Base-by-base conservation (phyloP, 2,329 filamentous ascomycete genomes). In the Penicillium griseofulvum region DNA sequence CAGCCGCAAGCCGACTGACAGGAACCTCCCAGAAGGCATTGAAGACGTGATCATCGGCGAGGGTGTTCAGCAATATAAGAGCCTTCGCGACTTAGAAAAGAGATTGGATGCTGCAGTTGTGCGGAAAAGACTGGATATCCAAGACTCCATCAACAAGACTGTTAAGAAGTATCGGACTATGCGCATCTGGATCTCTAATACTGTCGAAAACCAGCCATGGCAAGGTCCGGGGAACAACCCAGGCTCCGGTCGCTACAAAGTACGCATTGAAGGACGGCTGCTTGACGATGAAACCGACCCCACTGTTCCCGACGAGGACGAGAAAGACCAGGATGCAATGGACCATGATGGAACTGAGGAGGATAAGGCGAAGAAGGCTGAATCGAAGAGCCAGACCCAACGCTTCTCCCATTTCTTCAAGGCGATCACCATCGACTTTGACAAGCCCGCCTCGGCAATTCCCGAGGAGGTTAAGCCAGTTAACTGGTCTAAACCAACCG, bases 101-200 rank as follows among this genome's bases (percentile, higher is more conserved):
- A 84, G 87, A 51, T 80, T 99, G 53, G 94, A 99, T 78, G 90
- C 93, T 38, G 89, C 90, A 17, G 95, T 97, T 82, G 92, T 94
- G 73, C 87, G 93, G 69, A 99, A 99, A 79, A 84, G 92, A 58
- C 78, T 99, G 58, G 94, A 99, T 70, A 87, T 97, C 59, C 84
- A 90, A 60, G 93, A 97, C 71, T 87, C 86, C 41, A 84, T 90
- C 51, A 89, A 84, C 70, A 85, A 87, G 61, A 87, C 87, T 58
- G 80, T 85, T 57, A 94, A 90, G 83, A 85, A 89, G 63, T 88
- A 87, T 73, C 89, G 88, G 69, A 96, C 91, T 3, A 80, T 99
- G 74, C 88, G 93, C 59, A 84, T 99, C 60, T 97, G 91, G 91
- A 87, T 99, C 67, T 92, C 87, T 67, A 99, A 99, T 74, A 96